Evolutionary conservation across 106 monocot genomes (phyloP).

Genomic region (Dendrobium chrysotoxum): DNA sequence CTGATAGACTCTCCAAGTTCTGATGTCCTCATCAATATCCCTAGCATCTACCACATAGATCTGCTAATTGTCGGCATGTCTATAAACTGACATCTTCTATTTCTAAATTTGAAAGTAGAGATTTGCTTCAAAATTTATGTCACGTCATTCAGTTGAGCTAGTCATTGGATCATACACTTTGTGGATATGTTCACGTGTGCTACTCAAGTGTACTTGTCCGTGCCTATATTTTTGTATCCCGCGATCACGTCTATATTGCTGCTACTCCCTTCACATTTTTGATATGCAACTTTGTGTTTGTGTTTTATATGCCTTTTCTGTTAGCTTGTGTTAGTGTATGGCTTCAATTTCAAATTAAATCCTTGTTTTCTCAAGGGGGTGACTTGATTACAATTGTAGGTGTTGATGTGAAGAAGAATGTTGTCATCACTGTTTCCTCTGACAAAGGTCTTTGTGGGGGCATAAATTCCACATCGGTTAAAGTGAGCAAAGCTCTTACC

Average conservation of each 20-base stretch:
- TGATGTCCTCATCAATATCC: too few relatives aligned
- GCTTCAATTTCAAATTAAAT: background rate
- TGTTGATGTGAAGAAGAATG: conserved; percentile 95
- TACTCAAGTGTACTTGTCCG: too few relatives aligned
- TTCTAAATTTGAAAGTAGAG: background rate
- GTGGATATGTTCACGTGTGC: background rate
- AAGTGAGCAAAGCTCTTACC: conserved; percentile 81
- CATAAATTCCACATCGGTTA: conserved; percentile 93
- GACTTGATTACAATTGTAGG: conserved; percentile 25
- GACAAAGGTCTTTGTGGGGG: conserved; percentile 99
- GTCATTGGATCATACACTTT: too few relatives aligned
- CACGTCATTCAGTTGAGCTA: too few relatives aligned
- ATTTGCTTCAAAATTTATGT: background rate
- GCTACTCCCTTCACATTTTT: background rate
- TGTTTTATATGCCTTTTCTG: background rate
- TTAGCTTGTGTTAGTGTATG: background rate
- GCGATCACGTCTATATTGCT: background rate
- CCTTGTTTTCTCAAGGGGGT: background rate
- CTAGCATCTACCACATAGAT: background rate
- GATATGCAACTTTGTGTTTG: background rate
- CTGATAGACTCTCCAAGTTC: too few relatives aligned
- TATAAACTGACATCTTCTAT: background rate
- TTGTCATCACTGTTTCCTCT: conserved; percentile 71
- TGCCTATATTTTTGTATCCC: too few relatives aligned
- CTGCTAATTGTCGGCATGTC: background rate